Evolutionary conservation across 2,329 filamentous ascomycete species (phyloP).

Genomic region (Lachnellula cervina): DNA sequence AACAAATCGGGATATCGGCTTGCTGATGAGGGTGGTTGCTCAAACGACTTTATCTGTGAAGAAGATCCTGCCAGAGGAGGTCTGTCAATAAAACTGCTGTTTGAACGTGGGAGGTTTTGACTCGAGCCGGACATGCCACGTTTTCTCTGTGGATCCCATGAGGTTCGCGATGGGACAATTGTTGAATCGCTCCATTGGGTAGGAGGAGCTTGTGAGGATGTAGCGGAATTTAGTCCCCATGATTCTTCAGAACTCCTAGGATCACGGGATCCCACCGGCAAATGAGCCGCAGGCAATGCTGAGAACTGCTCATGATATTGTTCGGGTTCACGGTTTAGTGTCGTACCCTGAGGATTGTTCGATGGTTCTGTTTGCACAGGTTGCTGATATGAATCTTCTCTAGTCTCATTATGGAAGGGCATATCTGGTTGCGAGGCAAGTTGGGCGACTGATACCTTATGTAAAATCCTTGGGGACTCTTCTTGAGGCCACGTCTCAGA

Average conservation of each 20-base stretch:
- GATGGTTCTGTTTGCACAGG: too few relatives aligned
- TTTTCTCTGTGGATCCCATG: slow-evolving; percentile 12
- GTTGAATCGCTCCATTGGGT: slow-evolving; percentile 8
- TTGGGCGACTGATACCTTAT: neutral
- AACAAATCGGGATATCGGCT: slow-evolving; percentile 47
- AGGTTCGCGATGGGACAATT: slow-evolving; percentile 10
- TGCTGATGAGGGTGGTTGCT: slow-evolving; percentile 47
- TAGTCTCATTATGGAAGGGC: too few relatives aligned
- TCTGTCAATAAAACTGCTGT: slow-evolving; percentile 3
- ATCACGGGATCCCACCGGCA: neutral
- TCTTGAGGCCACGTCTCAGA: neutral
- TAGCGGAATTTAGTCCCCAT: slow-evolving; percentile 18
- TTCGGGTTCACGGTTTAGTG: too few relatives aligned
- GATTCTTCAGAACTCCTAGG: slow-evolving; percentile 20
- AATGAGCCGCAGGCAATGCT: neutral
- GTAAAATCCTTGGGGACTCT: neutral
- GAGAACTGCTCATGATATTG: neutral
- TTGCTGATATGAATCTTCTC: too few relatives aligned
- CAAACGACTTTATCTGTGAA: slow-evolving; percentile 22
- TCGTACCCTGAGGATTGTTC: too few relatives aligned
- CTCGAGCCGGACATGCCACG: slow-evolving; percentile 15
- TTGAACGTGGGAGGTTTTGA: slow-evolving; percentile 1
- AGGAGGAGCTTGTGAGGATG: slow-evolving; percentile 5
- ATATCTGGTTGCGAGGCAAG: neutral
- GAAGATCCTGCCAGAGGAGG: slow-evolving; percentile 2